Conservation (phyloP, 805 yeast species). For the Kregervanrija pseudodelftensis region DNA sequence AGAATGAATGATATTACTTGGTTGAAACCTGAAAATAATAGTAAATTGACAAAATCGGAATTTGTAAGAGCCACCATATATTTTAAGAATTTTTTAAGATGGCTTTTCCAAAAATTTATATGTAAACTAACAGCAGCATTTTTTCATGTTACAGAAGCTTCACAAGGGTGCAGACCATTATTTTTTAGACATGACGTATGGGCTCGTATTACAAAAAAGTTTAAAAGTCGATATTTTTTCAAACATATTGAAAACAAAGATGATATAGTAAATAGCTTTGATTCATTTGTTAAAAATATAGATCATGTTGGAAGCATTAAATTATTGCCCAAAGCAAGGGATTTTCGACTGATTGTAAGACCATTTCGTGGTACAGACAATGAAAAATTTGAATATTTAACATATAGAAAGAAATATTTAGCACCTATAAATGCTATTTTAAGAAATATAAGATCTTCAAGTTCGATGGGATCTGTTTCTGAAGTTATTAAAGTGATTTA, state of each 20-base stretch:
- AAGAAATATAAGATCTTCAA: slow-evolving; percentile 6
- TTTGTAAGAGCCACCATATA: slow-evolving; percentile 29
- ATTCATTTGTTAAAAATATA: slow-evolving; percentile 15
- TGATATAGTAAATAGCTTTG: slow-evolving; percentile 9
- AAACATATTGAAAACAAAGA: slow-evolving; percentile 27
- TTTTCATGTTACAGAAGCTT: slow-evolving; percentile 63
- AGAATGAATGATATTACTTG: slow-evolving; percentile 43
- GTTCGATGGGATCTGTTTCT: slow-evolving; percentile 27
- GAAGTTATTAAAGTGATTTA: slow-evolving; percentile 38
- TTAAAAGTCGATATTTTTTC: slow-evolving; percentile 35
- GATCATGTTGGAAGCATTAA: slow-evolving; percentile 37
- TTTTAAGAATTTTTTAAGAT: slow-evolving; percentile 38
- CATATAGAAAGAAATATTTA: slow-evolving; percentile 31
- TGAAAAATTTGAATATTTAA: slow-evolving; percentile 28
- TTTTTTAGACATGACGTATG: slow-evolving; percentile 58
- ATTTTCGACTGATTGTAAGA: slow-evolving; percentile 53
- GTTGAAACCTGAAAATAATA: slow-evolving; percentile 34
- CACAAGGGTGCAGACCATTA: slow-evolving; percentile 30
- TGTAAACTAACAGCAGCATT: slow-evolving; percentile 40
- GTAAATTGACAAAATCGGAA: slow-evolving; percentile 36
- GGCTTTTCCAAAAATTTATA: slow-evolving; percentile 50
- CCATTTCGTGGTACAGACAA: slow-evolving; percentile 37
- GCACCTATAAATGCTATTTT: slow-evolving; percentile 37
- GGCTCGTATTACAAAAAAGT: slow-evolving; percentile 37
- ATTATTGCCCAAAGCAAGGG: slow-evolving; percentile 53